These are phyloP conservation scores for Beauveria asiatica DNA, from an alignment of 2,329 filamentous ascomycete species.

Conservation along the genomic window DNA sequence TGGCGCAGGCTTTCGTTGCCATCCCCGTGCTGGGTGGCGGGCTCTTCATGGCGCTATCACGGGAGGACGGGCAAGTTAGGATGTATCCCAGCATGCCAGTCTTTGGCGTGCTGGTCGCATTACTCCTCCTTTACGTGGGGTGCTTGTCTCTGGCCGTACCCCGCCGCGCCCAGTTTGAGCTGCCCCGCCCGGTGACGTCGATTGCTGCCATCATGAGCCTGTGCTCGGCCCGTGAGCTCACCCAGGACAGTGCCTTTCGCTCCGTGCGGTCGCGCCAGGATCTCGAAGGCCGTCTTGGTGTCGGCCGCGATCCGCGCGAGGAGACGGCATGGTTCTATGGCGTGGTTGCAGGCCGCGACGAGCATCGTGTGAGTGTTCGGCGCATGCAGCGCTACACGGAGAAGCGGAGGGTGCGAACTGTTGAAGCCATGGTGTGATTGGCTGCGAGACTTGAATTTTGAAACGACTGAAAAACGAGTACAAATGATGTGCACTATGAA, in stretches of 20 bases:
- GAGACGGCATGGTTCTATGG: constrained; percentile 47
- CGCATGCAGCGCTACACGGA: constrained; percentile 38
- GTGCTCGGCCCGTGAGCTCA: constrained; percentile 61
- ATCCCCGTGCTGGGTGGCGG: constrained; percentile 62
- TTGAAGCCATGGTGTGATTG: constrained; percentile 21
- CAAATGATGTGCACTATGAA: background rate
- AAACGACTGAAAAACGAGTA: background rate
- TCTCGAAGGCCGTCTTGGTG: constrained; percentile 60
- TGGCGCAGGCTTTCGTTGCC: constrained; percentile 50
- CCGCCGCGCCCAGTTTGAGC: constrained; percentile 48
- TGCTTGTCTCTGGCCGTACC: constrained; percentile 55
- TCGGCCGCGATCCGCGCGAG: constrained; percentile 34
- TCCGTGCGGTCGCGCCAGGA: constrained; percentile 58
- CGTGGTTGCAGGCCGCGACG: constrained; percentile 30
- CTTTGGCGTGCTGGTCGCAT: constrained; percentile 63
- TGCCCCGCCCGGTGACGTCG: constrained; percentile 65
- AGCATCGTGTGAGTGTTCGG: constrained; percentile 35
- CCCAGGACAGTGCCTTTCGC: constrained; percentile 65
- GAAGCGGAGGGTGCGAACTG: constrained; percentile 19
- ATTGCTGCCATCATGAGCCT: constrained; percentile 73
- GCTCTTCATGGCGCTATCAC: constrained; percentile 65
- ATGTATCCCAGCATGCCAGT: constrained; percentile 68
- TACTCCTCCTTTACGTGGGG: constrained; percentile 62
- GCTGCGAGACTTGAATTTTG: background rate
- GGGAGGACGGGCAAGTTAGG: constrained; percentile 38